Percentiles rank a stretch among this genome's conserved stretches.
phyloP scores from a whole-genome alignment of 257 asterid genomes.

The Mentha longifolia region DNA sequence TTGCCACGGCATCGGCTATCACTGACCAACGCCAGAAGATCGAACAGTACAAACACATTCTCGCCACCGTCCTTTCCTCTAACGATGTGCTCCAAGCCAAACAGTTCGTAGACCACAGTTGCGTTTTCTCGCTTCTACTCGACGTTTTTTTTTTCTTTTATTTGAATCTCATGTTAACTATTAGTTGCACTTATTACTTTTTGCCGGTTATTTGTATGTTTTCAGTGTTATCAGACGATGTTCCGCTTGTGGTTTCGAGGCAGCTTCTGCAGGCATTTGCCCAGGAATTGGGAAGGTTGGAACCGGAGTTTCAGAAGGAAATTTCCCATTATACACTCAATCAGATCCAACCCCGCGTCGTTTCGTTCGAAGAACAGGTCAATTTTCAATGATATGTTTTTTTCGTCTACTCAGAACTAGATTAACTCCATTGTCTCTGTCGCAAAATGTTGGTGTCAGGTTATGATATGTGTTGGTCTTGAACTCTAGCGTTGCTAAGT shows the following conservation, averaged over 20 bases:
- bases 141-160: background rate
- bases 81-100: conserved; percentile 73
- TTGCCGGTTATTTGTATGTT: conserved; percentile 9
- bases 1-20: conserved; percentile 89
- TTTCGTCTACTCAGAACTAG: background rate
- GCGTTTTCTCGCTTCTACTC: conserved; percentile 18
- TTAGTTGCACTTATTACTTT: background rate
- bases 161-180: background rate
- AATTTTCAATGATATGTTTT: background rate
- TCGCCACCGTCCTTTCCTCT: conserved; percentile 77
- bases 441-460: background rate
- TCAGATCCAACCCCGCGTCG: conserved; percentile 97
- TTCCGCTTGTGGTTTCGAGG: conserved; percentile 92
- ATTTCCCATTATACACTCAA: conserved; percentile 83
- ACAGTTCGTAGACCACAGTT: conserved; percentile 87
- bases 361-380: conserved; percentile 97
- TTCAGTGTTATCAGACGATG: conserved; percentile 86
- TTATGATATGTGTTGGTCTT: background rate
- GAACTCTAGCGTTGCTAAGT: conserved; percentile 15
- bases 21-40: conserved; percentile 94
- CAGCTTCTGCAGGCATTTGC: conserved; percentile 95
- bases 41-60: conserved; percentile 92
- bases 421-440: background rate
- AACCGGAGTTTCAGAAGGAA: conserved; percentile 89
- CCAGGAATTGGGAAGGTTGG: conserved; percentile 84